phyloP scores from a whole-genome alignment of 2,329 filamentous ascomycete genomes.

The Ramichloridium luteum region DNA sequence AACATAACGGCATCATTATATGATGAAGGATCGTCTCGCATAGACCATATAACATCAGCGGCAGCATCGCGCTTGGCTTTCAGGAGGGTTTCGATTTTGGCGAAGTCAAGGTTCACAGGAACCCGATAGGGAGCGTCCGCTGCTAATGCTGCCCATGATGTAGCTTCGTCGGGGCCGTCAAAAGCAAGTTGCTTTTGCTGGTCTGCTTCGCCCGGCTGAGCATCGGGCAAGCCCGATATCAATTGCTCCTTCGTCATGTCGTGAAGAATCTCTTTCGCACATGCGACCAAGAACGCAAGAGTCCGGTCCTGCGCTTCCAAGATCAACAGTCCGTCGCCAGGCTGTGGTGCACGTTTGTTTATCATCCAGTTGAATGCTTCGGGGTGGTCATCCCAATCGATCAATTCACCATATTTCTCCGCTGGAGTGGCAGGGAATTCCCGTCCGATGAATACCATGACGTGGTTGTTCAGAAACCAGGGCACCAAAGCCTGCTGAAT shows the following conservation, averaged over 20 bases:
- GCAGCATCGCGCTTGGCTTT: conserved; percentile 4
- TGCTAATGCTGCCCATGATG: conserved; percentile 1
- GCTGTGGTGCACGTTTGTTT: conserved; percentile 1
- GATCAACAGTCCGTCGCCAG: conserved; percentile 8
- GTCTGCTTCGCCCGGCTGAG: too few relatives aligned
- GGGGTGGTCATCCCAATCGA: conserved; percentile 4
- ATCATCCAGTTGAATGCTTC: conserved; percentile 5
- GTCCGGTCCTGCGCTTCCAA: conserved; percentile 6
- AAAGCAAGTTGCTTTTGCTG: background rate
- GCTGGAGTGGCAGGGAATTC: background rate
- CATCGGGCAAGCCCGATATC: too few relatives aligned
- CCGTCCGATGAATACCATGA: conserved; percentile 6
- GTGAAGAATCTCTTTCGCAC: conserved; percentile 5
- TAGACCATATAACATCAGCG: conserved; percentile 6
- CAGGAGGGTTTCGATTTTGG: conserved; percentile 6
- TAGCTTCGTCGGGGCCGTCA: background rate
- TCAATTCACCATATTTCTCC: conserved; percentile 3
- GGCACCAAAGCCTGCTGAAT: background rate
- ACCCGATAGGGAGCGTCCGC: conserved; percentile 5
- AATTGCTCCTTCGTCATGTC: too few relatives aligned
- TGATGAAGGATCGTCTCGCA: conserved; percentile 8
- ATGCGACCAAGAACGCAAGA: conserved; percentile 4
- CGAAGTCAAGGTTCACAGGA: conserved; percentile 4
- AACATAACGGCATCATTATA: too few relatives aligned
- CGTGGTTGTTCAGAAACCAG: conserved; percentile 2